These are phyloP conservation scores for Gossypium bickii DNA, from an alignment of 345 rosid species.

Conservation along the genomic window DNA sequence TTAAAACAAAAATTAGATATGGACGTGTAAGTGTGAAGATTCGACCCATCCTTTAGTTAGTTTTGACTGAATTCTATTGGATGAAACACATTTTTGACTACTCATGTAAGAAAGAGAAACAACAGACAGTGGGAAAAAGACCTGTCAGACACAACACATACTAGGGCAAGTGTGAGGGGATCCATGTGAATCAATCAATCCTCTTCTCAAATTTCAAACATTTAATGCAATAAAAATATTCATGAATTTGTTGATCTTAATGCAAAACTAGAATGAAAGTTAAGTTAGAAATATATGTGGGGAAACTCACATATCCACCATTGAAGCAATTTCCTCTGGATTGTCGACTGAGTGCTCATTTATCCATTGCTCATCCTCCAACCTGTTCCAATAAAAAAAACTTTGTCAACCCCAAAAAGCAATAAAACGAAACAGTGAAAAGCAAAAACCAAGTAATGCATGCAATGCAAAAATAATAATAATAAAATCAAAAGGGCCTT, in stretches of 20 bases:
- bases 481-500: neutral
- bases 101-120: neutral
- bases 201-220: neutral
- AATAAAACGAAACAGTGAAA: neutral
- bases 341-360: slow-evolving; percentile 54
- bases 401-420: neutral
- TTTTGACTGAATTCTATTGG: neutral
- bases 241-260: neutral
- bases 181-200: neutral
- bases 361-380: slow-evolving; percentile 38
- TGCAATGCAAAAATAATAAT: neutral
- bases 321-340: slow-evolving; percentile 65
- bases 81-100: slow-evolving; percentile 1
- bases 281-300: neutral
- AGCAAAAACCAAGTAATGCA: neutral
- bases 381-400: slow-evolving; percentile 25
- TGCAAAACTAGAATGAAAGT: neutral
- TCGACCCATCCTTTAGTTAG: neutral
- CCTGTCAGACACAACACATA: neutral
- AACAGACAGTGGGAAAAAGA: neutral
- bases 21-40: neutral
- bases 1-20: neutral
- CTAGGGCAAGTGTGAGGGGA: neutral
- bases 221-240: neutral
- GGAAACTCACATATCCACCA: slow-evolving; percentile 71